Conservation (phyloP, 306 rosid genomes). For the Bauhinia variegata region DNA sequence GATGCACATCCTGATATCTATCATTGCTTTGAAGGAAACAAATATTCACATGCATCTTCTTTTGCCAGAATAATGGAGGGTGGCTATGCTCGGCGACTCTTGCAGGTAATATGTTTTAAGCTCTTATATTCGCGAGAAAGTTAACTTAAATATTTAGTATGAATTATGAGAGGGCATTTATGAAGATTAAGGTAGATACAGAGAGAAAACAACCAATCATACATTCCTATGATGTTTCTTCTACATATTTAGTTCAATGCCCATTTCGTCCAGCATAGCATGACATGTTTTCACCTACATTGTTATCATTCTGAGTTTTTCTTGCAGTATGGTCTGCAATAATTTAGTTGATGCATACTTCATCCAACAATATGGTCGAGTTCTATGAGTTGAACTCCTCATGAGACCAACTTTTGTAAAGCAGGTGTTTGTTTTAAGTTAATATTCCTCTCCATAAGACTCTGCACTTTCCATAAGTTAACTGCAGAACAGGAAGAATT, state of each 20-base stretch:
- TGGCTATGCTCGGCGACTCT: slow-evolving; percentile 82
- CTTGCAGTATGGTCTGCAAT: slow-evolving; percentile 8
- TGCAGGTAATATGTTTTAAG: slow-evolving; percentile 63
- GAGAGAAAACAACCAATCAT: neutral
- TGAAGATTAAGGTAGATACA: too few relatives aligned
- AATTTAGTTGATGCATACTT: neutral
- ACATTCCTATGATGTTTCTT: neutral
- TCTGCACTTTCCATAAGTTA: neutral
- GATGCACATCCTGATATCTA: slow-evolving; percentile 98
- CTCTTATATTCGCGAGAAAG: slow-evolving; percentile 6
- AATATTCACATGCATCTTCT: slow-evolving; percentile 91
- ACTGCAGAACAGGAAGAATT: slow-evolving; percentile 2
- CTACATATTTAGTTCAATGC: neutral
- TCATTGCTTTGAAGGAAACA: slow-evolving; percentile 78
- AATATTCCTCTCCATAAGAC: neutral
- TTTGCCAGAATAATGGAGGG: slow-evolving; percentile 99
- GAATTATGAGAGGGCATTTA: too few relatives aligned
- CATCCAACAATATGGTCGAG: neutral
- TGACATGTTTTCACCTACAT: neutral
- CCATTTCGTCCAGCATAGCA: neutral
- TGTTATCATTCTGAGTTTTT: slow-evolving; percentile 10
- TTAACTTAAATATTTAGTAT: too few relatives aligned
- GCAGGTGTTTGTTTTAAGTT: neutral
- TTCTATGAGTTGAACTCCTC: slow-evolving; percentile 6
- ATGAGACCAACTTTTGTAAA: neutral